Percentiles rank a stretch among this genome's conserved stretches.
Evolutionary conservation across 78 protist species (phyloP).

Genomic region (Protostelium mycophagum): DNA sequence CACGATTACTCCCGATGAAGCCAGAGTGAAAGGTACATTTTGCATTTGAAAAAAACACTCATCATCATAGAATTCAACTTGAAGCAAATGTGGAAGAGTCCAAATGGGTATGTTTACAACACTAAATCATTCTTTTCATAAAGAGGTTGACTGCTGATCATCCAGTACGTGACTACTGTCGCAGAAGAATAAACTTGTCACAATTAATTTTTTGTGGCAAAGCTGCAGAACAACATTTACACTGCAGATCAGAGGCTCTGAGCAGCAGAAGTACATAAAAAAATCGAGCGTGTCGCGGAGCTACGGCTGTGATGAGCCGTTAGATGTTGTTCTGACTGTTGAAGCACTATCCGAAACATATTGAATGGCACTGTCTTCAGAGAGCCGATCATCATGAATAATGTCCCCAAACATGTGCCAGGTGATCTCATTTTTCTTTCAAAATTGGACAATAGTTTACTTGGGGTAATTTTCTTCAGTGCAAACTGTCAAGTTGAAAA

Average conservation of each 20-base stretch:
- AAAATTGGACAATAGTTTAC: neutral
- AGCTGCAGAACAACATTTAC: no score
- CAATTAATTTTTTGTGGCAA: no score
- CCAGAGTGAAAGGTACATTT: slow-evolving; percentile 64
- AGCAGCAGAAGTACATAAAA: no score
- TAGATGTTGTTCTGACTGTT: no score
- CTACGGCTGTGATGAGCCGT: no score
- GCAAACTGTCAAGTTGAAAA: no score
- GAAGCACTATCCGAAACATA: slow-evolving; percentile 55
- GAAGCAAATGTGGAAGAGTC: slow-evolving; percentile 90
- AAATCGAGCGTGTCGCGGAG: no score
- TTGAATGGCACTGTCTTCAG: slow-evolving; percentile 91
- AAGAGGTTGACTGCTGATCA: no score
- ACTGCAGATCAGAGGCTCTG: no score
- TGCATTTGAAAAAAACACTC: neutral
- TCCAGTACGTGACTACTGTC: no score
- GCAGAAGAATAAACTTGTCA: no score
- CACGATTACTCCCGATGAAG: slow-evolving; percentile 95
- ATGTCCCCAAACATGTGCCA: slow-evolving; percentile 85
- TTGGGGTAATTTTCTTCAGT: no score
- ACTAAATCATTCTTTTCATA: slow-evolving; percentile 56
- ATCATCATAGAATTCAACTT: slow-evolving; percentile 47
- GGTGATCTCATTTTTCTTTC: neutral
- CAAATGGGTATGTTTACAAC: slow-evolving; percentile 73
- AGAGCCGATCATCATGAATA: slow-evolving; percentile 86